A percentile compares a stretch with the other conserved stretches of the same genome.
Evolutionary conservation across 208 protist genomes (phyloP).

Genomic region (Trichomonas tenax): DNA sequence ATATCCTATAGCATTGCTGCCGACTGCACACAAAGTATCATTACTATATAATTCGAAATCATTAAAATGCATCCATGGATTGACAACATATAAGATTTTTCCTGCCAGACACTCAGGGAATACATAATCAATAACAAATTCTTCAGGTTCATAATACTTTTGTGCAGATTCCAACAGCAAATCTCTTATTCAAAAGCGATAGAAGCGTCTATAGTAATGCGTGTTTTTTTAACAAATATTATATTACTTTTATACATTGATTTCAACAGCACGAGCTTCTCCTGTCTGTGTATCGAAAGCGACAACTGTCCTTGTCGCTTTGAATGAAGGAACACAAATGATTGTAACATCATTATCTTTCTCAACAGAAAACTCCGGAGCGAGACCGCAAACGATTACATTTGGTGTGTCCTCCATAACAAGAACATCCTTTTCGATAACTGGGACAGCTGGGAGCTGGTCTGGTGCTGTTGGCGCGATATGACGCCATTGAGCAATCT

Average conservation of each 20-base stretch:
- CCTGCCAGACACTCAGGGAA: no score
- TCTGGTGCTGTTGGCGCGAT: neutral
- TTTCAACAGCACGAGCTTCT: neutral
- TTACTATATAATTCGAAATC: no score
- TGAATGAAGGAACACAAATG: neutral
- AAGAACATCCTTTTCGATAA: neutral
- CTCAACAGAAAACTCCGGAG: neutral
- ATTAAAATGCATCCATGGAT: no score
- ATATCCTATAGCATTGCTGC: no score
- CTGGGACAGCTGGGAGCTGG: neutral
- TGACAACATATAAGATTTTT: no score
- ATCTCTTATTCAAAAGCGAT: no score
- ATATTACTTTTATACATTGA: neutral
- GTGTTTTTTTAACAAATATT: no score
- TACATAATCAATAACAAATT: no score
- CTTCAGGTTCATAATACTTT: no score
- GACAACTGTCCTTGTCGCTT: neutral
- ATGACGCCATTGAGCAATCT: neutral
- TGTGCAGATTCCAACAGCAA: no score
- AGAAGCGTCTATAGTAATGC: no score
- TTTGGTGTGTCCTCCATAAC: neutral
- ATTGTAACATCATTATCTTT: neutral
- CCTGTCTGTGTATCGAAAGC: neutral
- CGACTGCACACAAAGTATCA: no score
- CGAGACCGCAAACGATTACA: neutral